Evolutionary conservation across 257 asterid genomes (phyloP).

Genomic region (Nemophila menziesii): DNA sequence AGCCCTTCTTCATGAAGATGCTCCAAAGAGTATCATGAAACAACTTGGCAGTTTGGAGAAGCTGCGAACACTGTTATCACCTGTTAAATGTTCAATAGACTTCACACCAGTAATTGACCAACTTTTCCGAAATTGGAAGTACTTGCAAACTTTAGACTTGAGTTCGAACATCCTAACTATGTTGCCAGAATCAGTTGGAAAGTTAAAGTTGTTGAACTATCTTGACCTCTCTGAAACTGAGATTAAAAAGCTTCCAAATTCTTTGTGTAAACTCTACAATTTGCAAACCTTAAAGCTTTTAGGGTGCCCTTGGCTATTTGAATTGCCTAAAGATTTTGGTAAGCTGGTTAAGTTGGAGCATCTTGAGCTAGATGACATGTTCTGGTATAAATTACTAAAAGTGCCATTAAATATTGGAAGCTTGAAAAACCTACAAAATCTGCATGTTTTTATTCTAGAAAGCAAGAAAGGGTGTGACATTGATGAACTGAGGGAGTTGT

Average conservation of each 20-base stretch:
- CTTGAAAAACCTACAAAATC: conserved; percentile 1
- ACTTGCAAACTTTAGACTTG: conserved; percentile 10
- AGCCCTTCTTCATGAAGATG: conserved; percentile 6
- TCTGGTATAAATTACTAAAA: conserved; percentile 5
- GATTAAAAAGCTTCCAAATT: conserved; percentile 8
- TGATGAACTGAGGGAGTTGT: conserved; percentile 5
- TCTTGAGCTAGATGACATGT: conserved; percentile 12
- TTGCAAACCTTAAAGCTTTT: conserved; percentile 7
- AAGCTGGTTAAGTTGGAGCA: conserved; percentile 6
- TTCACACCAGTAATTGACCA: neutral
- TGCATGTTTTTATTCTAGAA: neutral
- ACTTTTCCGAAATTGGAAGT: conserved; percentile 6
- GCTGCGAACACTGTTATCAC: conserved; percentile 20
- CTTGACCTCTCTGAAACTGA: conserved; percentile 17
- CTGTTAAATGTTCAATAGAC: neutral
- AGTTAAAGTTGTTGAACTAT: conserved; percentile 10
- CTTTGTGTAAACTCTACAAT: conserved; percentile 9
- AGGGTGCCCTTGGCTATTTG: conserved; percentile 7
- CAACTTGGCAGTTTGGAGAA: conserved; percentile 3
- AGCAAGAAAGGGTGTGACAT: conserved; percentile 1
- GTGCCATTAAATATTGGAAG: conserved; percentile 4
- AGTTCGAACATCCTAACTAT: neutral
- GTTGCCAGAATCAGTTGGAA: conserved; percentile 2
- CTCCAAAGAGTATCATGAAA: neutral
- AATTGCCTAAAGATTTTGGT: conserved; percentile 2